Evolutionary conservation across 2,329 filamentous ascomycete genomes (phyloP).

Genomic region (Aureobasidium sp.): DNA sequence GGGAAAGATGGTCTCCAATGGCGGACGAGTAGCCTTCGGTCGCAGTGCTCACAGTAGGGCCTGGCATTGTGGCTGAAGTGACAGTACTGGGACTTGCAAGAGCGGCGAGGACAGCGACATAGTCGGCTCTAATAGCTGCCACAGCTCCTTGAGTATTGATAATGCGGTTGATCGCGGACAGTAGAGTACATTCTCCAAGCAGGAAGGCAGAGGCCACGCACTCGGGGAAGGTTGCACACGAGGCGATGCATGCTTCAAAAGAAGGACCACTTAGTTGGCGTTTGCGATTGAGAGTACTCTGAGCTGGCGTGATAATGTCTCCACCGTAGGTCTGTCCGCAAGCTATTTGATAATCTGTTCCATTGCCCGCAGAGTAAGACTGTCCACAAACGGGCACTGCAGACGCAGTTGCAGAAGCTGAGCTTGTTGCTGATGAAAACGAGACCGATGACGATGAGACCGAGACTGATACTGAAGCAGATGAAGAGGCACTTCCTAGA

Average conservation of each 20-base stretch:
- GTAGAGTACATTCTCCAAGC: neutral
- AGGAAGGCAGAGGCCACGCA: slow-evolving; percentile 5
- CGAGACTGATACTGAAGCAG: neutral
- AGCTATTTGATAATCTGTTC: neutral
- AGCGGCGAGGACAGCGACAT: neutral
- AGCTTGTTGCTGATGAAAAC: neutral
- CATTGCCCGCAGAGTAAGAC: neutral
- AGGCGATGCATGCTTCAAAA: slow-evolving; percentile 1
- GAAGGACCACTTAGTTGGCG: neutral
- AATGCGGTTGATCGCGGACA: neutral
- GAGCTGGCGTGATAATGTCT: neutral
- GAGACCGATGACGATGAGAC: neutral
- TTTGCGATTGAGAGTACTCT: neutral
- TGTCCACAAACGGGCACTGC: slow-evolving; percentile 5
- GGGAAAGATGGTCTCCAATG: neutral
- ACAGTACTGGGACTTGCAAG: neutral
- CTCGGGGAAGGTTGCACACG: neutral
- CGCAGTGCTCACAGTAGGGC: neutral
- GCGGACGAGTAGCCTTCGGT: neutral
- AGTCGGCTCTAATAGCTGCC: slow-evolving; percentile 4
- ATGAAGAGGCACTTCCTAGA: neutral
- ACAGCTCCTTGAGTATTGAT: slow-evolving; percentile 1
- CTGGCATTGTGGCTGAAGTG: neutral
- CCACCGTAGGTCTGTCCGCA: slow-evolving; percentile 7
- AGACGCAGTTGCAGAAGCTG: neutral